Percentiles rank a stretch among this genome's conserved stretches.
Evolutionary conservation across 768 basidiomycete genomes (phyloP).

Genomic region (Pleurotus salmoneostramineus): DNA sequence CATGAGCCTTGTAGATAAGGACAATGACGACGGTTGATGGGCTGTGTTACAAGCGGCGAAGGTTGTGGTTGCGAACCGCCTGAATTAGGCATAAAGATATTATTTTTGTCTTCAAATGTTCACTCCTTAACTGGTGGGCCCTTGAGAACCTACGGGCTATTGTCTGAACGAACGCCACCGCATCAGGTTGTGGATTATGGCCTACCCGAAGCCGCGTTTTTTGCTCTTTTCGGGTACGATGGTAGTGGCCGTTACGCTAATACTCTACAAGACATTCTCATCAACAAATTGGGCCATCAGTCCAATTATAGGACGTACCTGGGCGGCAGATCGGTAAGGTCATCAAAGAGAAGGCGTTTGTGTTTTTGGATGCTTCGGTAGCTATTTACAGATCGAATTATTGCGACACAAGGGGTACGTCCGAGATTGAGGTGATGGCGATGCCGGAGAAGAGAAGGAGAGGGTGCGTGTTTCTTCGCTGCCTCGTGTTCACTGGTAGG

Average conservation of each 20-base stretch:
- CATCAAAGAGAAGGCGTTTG: neutral
- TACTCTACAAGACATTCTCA: slow-evolving; percentile 2
- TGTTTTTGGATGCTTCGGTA: neutral
- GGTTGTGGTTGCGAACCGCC: too few relatives aligned
- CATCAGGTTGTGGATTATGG: neutral
- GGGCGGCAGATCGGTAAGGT: neutral
- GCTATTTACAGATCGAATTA: neutral
- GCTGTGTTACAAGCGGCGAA: too few relatives aligned
- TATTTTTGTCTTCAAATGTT: neutral
- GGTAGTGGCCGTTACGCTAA: neutral
- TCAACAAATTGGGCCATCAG: neutral
- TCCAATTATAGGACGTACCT: slow-evolving; percentile 1
- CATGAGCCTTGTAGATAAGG: too few relatives aligned
- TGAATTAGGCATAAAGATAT: neutral
- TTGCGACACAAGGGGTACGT: neutral
- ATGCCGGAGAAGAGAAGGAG: neutral
- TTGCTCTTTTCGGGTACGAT: neutral
- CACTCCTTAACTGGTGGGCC: too few relatives aligned
- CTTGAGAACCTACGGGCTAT: too few relatives aligned
- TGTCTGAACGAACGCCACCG: neutral
- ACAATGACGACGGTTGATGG: too few relatives aligned
- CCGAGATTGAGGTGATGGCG: neutral
- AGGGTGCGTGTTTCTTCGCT: neutral
- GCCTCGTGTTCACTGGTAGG: neutral
- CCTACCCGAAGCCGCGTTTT: slow-evolving; percentile 2